These are phyloP conservation scores for Lodderomyces metapsilosis DNA, from an alignment of 1,139 yeast species.

Conservation along the genomic window DNA sequence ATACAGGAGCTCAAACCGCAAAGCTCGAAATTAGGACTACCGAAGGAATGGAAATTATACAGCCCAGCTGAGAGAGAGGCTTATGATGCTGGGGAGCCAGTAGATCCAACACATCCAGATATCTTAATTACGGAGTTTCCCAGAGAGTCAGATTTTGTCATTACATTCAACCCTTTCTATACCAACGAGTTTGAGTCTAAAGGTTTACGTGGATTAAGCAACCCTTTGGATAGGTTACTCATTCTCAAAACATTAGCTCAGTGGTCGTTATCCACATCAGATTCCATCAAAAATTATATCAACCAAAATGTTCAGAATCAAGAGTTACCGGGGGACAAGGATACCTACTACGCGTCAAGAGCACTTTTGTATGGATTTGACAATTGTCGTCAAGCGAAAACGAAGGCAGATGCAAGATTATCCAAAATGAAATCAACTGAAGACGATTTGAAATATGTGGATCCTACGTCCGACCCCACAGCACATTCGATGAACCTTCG, in stretches of 20 bases:
- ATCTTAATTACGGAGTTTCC: conserved; percentile 26
- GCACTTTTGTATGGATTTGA: conserved; percentile 38
- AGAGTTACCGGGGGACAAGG: conserved; percentile 46
- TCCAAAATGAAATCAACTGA: conserved; percentile 24
- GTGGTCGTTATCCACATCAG: conserved; percentile 50
- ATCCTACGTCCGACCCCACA: conserved; percentile 44
- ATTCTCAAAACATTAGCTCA: conserved; percentile 45
- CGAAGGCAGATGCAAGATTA: conserved; percentile 32
- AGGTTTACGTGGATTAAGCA: conserved; percentile 44
- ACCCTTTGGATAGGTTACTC: conserved; percentile 47
- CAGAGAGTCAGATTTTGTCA: conserved; percentile 5
- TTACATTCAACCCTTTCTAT: conserved; percentile 31
- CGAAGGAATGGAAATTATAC: conserved; percentile 42
- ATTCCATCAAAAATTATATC: conserved; percentile 40
- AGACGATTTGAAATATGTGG: conserved; percentile 36
- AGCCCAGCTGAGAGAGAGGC: conserved; percentile 22
- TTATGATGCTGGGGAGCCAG: conserved; percentile 22
- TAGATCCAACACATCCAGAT: conserved; percentile 42
- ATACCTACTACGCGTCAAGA: conserved; percentile 43
- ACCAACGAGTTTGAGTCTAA: conserved; percentile 37
- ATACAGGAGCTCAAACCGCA: conserved; percentile 41
- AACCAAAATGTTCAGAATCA: conserved; percentile 29
- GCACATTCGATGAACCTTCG: conserved; percentile 39
- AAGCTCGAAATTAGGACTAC: conserved; percentile 37
- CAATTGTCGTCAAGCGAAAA: conserved; percentile 30